phyloP scores from a whole-genome alignment of 352 stramenopile genomes.

The Phytophthora vignae region DNA sequence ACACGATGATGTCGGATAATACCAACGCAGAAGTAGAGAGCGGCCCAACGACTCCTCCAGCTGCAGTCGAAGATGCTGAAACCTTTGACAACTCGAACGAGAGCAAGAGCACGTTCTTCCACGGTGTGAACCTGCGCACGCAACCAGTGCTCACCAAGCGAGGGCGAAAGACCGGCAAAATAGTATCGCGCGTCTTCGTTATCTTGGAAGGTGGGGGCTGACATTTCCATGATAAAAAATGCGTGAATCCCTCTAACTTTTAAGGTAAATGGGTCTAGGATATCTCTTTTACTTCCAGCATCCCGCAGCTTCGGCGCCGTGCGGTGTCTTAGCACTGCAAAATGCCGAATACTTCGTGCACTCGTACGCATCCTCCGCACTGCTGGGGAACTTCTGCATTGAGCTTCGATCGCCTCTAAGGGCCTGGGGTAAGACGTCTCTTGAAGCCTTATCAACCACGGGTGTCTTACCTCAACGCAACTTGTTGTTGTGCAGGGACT shows the following conservation, averaged over 20 bases:
- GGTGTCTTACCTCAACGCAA: neutral
- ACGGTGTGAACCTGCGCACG: constrained; percentile 65
- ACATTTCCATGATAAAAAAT: neutral
- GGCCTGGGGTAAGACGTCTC: constrained; percentile 53
- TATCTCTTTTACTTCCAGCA: constrained; percentile 87
- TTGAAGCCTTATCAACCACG: neutral
- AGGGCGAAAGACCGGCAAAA: constrained; percentile 66
- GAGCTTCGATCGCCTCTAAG: constrained; percentile 69
- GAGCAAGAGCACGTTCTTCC: constrained; percentile 51
- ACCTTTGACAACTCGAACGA: constrained; percentile 9
- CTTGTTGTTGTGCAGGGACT: neutral
- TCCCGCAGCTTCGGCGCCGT: constrained; percentile 54
- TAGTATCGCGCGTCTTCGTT: constrained; percentile 80
- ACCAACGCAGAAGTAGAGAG: constrained; percentile 1
- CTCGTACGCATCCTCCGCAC: constrained; percentile 71
- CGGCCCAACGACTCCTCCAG: neutral
- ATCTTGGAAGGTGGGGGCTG: constrained; percentile 64
- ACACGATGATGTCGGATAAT: constrained; percentile 34
- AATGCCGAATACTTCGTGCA: constrained; percentile 76
- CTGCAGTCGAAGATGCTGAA: constrained; percentile 13
- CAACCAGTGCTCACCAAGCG: constrained; percentile 82
- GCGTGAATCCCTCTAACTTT: neutral
- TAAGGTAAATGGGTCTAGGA: constrained; percentile 32
- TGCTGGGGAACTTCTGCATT: constrained; percentile 78
- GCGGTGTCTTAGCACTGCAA: constrained; percentile 68